Conservation (phyloP, 2,329 filamentous ascomycete species). For the Cladosporium sp. region DNA sequence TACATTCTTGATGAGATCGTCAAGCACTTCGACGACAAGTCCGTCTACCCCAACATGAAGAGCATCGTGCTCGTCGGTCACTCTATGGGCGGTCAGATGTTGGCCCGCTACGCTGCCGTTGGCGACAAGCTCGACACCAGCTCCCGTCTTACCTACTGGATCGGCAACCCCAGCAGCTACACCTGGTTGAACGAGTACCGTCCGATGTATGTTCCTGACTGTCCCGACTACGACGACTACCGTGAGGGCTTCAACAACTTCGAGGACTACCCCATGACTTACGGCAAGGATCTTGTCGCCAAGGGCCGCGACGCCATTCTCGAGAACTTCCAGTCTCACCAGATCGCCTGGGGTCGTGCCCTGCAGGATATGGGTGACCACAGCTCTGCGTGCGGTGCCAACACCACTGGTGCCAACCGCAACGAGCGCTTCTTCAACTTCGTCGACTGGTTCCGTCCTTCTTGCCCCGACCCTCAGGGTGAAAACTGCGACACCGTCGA, state of each 20-base stretch:
- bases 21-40: conserved; percentile 29
- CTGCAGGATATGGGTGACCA: conserved; percentile 31
- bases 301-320: conserved; percentile 26
- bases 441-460: conserved; percentile 29
- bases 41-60: conserved; percentile 31
- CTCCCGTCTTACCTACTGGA: conserved; percentile 30
- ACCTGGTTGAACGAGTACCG: conserved; percentile 29
- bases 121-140: conserved; percentile 21
- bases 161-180: conserved; percentile 33
- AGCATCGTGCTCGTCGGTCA: conserved; percentile 35
- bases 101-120: conserved; percentile 31
- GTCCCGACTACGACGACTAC: conserved; percentile 31
- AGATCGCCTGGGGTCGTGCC: conserved; percentile 33
- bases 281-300: conserved; percentile 23
- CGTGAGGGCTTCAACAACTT: conserved; percentile 30
- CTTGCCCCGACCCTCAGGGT: conserved; percentile 21
- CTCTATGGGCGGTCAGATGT: conserved; percentile 32
- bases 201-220: conserved; percentile 26
- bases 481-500: conserved; percentile 31
- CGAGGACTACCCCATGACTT: conserved; percentile 23
- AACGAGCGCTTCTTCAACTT: conserved; percentile 36
- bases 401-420: conserved; percentile 30
- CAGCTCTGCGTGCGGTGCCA: conserved; percentile 27
- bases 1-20: conserved; percentile 31
- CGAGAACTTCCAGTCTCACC: conserved; percentile 28